Evolutionary conservation across 495 filamentous ascomycete species (phyloP).

Genomic region (Podospora fimiseda): DNA sequence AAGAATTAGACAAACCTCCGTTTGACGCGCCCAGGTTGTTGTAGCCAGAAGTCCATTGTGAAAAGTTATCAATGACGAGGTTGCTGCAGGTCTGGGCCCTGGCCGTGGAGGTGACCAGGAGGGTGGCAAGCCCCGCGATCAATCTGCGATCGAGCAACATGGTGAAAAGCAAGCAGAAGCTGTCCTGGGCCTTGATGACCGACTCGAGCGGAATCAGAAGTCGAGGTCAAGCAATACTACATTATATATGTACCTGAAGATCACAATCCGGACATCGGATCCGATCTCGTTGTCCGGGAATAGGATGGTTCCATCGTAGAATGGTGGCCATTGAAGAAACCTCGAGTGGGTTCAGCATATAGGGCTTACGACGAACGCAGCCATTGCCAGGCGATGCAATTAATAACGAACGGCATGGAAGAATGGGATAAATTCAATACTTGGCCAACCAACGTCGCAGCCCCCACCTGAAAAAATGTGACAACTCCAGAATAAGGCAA

Average conservation of each 20-base stretch:
- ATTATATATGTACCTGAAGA: background rate
- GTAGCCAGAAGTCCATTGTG: slow-evolving; percentile 42
- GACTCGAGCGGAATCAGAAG: background rate
- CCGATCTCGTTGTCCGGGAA: too few species aligned
- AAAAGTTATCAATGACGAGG: slow-evolving; percentile 53
- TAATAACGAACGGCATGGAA: slow-evolving; percentile 21
- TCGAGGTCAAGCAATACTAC: background rate
- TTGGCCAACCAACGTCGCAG: slow-evolving; percentile 9
- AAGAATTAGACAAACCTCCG: slow-evolving; percentile 28
- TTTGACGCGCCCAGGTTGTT: slow-evolving; percentile 46
- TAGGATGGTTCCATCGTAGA: background rate
- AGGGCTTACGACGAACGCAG: slow-evolving; percentile 24
- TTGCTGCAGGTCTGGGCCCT: slow-evolving; percentile 42
- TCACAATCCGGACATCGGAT: background rate
- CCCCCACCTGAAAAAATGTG: too few species aligned
- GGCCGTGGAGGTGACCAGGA: slow-evolving; percentile 18
- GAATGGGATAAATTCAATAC: slow-evolving; percentile 26
- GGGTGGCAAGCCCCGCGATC: slow-evolving; percentile 21
- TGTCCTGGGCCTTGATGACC: background rate
- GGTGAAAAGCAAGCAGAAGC: slow-evolving; percentile 8
- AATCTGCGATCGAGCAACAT: slow-evolving; percentile 23
- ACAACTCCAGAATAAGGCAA: too few species aligned
- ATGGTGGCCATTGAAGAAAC: slow-evolving; percentile 3
- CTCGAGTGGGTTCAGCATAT: slow-evolving; percentile 17
- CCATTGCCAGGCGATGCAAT: slow-evolving; percentile 14